Evolutionary conservation across 2,329 filamentous ascomycete species (phyloP).

Genomic region (Didymella exigua): DNA sequence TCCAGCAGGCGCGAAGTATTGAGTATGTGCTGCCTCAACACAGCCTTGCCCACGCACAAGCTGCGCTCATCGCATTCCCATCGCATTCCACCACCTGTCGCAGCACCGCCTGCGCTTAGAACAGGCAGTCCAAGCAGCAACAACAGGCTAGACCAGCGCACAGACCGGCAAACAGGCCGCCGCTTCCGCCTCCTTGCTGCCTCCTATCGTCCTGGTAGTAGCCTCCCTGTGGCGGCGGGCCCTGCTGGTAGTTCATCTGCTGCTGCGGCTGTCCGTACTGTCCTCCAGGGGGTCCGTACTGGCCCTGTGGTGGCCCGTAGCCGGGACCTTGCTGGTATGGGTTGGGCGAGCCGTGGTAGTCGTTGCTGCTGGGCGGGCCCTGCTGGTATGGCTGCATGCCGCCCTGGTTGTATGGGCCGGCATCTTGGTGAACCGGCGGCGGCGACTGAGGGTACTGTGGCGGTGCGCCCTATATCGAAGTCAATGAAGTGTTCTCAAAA

Average conservation of each 20-base stretch:
- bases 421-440: conserved; percentile 41
- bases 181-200: conserved; percentile 36
- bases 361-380: conserved; percentile 18
- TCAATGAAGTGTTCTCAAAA: conserved; percentile 21
- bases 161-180: conserved; percentile 52
- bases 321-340: conserved; percentile 27
- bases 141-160: conserved; percentile 56
- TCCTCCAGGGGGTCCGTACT: conserved; percentile 32
- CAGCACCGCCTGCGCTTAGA: conserved; percentile 39
- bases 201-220: conserved; percentile 48
- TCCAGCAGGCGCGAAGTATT: conserved; percentile 18
- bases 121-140: conserved; percentile 59
- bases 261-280: conserved; percentile 42
- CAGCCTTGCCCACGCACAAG: neutral
- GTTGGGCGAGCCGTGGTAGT: conserved; percentile 29
- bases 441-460: conserved; percentile 43
- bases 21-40: conserved; percentile 1
- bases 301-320: conserved; percentile 31
- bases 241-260: conserved; percentile 43
- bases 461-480: conserved; percentile 33
- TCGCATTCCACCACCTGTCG: neutral
- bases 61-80: neutral
- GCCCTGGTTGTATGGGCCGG: conserved; percentile 30
- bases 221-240: conserved; percentile 41
- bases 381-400: conserved; percentile 21